Conservation (phyloP, 768 basidiomycete genomes). For the Rhodosporidiobolus odoratus region DNA sequence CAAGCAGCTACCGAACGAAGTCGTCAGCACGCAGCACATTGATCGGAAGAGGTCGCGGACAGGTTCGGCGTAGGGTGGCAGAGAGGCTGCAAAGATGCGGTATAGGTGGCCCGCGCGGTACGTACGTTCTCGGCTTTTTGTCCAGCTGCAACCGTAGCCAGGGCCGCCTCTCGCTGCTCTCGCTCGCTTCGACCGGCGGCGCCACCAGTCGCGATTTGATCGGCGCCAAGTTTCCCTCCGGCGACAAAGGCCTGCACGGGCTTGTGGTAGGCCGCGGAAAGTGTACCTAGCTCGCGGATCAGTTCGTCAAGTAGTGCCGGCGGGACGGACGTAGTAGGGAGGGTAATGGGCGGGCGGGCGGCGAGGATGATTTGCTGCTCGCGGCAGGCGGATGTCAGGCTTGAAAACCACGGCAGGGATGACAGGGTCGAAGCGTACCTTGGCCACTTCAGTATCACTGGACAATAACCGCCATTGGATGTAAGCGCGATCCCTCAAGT, state of each 20-base stretch:
- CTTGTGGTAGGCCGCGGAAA: conserved; percentile 96
- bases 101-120: too few species aligned
- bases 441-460: conserved; percentile 90
- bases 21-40: too few species aligned
- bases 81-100: not conserved
- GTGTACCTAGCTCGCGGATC: conserved; percentile 74
- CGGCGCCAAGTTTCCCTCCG: conserved; percentile 77
- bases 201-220: conserved; percentile 64
- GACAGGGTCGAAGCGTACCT: conserved; percentile 53
- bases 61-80: not conserved
- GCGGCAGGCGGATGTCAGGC: not conserved
- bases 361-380: conserved; percentile 76
- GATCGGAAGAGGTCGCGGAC: not conserved
- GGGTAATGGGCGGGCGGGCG: conserved; percentile 83
- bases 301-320: conserved; percentile 84
- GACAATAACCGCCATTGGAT: conserved; percentile 96
- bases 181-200: conserved; percentile 46
- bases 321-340: conserved; percentile 84
- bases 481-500: conserved; percentile 93
- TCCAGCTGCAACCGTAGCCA: conserved; percentile 85
- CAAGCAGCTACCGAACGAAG: not conserved
- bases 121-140: conserved; percentile 78
- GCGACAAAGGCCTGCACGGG: conserved; percentile 94
- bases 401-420: not conserved
- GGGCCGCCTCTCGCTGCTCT: conserved; percentile 8